These are phyloP conservation scores for Neospora caninum DNA, from an alignment of 169 alveolate species.

Conservation along the genomic window DNA sequence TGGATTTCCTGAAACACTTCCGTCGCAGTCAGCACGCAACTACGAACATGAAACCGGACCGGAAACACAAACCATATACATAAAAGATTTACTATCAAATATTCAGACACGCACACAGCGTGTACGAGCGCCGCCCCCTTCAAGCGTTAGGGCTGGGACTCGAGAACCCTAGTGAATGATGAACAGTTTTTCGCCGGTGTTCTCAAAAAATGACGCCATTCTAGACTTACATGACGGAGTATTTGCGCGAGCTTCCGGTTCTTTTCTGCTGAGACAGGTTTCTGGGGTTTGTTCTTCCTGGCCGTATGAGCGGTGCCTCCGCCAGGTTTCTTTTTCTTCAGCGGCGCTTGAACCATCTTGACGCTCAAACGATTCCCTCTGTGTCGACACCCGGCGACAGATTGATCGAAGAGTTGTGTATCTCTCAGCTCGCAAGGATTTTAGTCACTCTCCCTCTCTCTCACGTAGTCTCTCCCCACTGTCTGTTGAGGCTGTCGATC, in stretches of 20 bases:
- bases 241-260: background rate
- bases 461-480: too few species aligned
- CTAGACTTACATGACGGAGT: background rate
- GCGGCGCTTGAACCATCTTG: slow-evolving; percentile 17
- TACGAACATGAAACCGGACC: background rate
- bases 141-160: too few species aligned
- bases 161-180: background rate
- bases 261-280: background rate
- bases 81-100: background rate
- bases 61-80: background rate
- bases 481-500: too few species aligned
- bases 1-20: background rate
- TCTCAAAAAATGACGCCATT: background rate
- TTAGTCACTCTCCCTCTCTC: too few species aligned
- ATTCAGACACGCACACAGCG: too few species aligned
- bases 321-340: background rate
- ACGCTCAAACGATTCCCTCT: background rate
- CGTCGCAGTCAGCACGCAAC: background rate
- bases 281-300: slow-evolving; percentile 21
- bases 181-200: background rate
- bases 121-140: too few species aligned
- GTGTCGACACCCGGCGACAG: too few species aligned
- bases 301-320: background rate
- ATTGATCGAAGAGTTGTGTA: too few species aligned
- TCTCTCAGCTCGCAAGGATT: too few species aligned